Conservation (phyloP, 306 rosid genomes). For the Ziziphus jujuba region DNA sequence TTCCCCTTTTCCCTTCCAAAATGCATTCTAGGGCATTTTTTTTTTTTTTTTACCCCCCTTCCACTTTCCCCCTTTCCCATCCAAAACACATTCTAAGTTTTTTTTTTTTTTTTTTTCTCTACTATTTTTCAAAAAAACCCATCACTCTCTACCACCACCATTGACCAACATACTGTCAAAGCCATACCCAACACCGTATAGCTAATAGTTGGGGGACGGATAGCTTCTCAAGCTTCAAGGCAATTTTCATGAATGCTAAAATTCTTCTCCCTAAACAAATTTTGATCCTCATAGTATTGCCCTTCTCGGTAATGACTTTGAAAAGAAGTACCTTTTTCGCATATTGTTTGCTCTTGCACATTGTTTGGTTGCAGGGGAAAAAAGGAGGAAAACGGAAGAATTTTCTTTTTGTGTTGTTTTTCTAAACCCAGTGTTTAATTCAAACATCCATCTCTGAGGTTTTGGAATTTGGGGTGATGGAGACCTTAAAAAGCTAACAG, state of each 20-base stretch:
- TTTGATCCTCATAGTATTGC: background rate
- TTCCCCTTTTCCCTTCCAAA: no score
- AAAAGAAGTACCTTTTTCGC: background rate
- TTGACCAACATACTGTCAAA: constrained; percentile 9
- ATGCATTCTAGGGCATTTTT: no score
- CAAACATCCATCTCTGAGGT: background rate
- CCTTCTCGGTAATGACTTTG: constrained; percentile 19
- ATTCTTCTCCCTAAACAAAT: background rate
- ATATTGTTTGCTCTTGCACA: background rate
- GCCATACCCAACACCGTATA: background rate
- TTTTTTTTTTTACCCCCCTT: no score
- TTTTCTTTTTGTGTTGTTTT: background rate
- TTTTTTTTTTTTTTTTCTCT: no score
- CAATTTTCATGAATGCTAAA: constrained; percentile 13
- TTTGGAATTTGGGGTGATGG: no score
- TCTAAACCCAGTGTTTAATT: background rate
- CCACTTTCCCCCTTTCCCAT: no score
- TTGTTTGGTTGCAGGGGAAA: background rate
- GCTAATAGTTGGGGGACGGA: no score
- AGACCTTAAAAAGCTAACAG: background rate
- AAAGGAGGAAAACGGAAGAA: background rate
- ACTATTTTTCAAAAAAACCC: no score
- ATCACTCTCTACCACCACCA: no score
- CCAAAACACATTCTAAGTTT: no score
- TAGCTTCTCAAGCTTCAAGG: background rate